phyloP scores from a whole-genome alignment of 192 early-diverging fungal species.

The Coemansia aciculifera region DNA sequence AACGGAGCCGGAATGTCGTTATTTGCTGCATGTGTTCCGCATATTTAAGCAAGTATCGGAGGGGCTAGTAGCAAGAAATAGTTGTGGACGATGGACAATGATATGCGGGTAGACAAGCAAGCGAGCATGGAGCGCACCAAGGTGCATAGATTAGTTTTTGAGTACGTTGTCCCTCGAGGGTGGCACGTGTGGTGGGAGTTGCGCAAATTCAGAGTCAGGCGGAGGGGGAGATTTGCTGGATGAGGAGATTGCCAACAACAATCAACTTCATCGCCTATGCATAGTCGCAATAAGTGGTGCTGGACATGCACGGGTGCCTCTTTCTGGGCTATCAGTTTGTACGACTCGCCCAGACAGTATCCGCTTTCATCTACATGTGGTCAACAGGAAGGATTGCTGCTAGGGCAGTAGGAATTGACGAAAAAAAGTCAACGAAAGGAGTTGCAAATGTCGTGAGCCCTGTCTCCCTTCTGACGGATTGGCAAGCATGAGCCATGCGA shows the following conservation, averaged over 20 bases:
- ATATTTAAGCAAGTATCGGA: neutral
- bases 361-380: constrained; percentile 7
- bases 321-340: constrained; percentile 2
- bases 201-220: constrained; percentile 13
- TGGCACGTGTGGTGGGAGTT: constrained; percentile 10
- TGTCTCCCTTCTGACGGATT: constrained; percentile 5
- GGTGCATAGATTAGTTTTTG: constrained; percentile 8
- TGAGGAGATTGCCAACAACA: constrained; percentile 5
- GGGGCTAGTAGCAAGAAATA: neutral
- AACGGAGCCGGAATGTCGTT: neutral
- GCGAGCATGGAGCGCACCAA: constrained; percentile 1
- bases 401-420: neutral
- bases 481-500: constrained; percentile 4
- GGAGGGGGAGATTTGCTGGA: constrained; percentile 2
- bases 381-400: neutral
- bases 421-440: constrained; percentile 7
- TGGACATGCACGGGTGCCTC: constrained; percentile 8
- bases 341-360: neutral
- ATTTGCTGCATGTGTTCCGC: neutral
- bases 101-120: neutral
- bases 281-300: constrained; percentile 2
- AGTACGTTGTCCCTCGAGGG: neutral
- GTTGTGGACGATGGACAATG: constrained; percentile 2
- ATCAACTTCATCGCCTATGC: constrained; percentile 4
- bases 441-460: neutral